A percentile compares a stretch with the other conserved stretches of the same genome.
Conservation (phyloP, 805 yeast genomes). For the Hanseniaspora guilliermondii region DNA sequence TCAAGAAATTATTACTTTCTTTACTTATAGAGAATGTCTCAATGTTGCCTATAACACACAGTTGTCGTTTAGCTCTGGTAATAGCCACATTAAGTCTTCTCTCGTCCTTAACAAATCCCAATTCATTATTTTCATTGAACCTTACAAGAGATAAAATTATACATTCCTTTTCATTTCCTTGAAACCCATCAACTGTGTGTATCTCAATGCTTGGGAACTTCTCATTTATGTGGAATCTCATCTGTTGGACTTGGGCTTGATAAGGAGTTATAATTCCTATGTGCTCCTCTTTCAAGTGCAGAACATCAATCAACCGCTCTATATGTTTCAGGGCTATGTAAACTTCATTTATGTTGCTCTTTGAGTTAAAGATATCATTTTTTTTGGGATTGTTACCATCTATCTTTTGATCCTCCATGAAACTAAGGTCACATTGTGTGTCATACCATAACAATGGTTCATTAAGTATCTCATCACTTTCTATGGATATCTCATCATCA, state of each 20-base stretch:
- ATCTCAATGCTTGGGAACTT: slow-evolving; percentile 47
- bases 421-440: slow-evolving; percentile 74
- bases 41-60: slow-evolving; percentile 77
- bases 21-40: slow-evolving; percentile 42
- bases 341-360: slow-evolving; percentile 68
- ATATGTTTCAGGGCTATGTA: slow-evolving; percentile 49
- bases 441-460: slow-evolving; percentile 70
- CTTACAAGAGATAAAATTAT: slow-evolving; percentile 73
- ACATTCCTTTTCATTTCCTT: slow-evolving; percentile 87
- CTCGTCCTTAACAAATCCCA: slow-evolving; percentile 72
- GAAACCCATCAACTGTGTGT: slow-evolving; percentile 90
- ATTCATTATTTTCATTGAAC: slow-evolving; percentile 54
- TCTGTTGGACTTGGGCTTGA: slow-evolving; percentile 63
- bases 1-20: slow-evolving; percentile 33
- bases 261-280: slow-evolving; percentile 90
- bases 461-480: slow-evolving; percentile 42
- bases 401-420: slow-evolving; percentile 39
- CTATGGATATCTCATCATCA: slow-evolving; percentile 37
- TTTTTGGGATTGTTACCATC: neutral
- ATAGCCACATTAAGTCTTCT: slow-evolving; percentile 86
- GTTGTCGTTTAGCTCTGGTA: slow-evolving; percentile 75
- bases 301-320: slow-evolving; percentile 31
- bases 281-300: slow-evolving; percentile 40
- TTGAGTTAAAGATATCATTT: slow-evolving; percentile 34
- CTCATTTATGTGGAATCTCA: slow-evolving; percentile 37